Evolutionary conservation across 805 yeast genomes (phyloP), one percentile per base, ranked within the genome.

Genomic region (Saccharomyces mikatae): DNA sequence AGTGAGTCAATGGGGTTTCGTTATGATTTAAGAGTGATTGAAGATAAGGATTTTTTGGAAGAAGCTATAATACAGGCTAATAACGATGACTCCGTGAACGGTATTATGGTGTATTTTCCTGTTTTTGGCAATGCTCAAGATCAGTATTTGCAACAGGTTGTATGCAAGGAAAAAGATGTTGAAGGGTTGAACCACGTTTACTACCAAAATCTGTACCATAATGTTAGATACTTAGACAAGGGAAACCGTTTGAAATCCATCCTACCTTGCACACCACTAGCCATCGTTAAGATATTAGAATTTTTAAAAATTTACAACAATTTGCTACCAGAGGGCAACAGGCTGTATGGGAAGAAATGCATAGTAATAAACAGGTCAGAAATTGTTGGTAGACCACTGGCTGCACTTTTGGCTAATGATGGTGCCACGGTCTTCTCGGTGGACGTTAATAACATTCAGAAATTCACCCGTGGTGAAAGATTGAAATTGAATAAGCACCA

Each of bases 51-150:
- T 60, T 86, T 84, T 32, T 76, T 94, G 57, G 99, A 94, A 69
- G 90, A 84, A 61, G 84, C 82, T 31, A 82, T 94, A 56, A 80
- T 90, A 49, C 82, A 80, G 46, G 97, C 98, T 56, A 94, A 94
- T 69, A 75, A 76, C 29, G 92, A 91, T 65, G 81, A 79, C 53
- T 61, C 68, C 0, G 88, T 92, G 44, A 84, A 90, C 67, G 99
- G 98, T 26, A 94, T 94, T 60, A 90, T 94, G 87, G 92, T 94
- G 14, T 94, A 94, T 70, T 94, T 92, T 80, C 99, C 99, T 0
- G 98, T 94, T 2, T 94, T 89, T 71, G 97, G 96, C 2, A 88
- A 89, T 67, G 81, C 88, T 56, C 98, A 94, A 72, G 99, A 94
- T 71, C 96, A 88, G 71, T 94, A 94, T 70, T 72, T 94, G 55